A percentile compares a stretch with the other conserved stretches of the same genome.
These are phyloP conservation scores for Colletotrichum cereale DNA, from an alignment of 2,329 filamentous ascomycete genomes.

Conservation along the genomic window DNA sequence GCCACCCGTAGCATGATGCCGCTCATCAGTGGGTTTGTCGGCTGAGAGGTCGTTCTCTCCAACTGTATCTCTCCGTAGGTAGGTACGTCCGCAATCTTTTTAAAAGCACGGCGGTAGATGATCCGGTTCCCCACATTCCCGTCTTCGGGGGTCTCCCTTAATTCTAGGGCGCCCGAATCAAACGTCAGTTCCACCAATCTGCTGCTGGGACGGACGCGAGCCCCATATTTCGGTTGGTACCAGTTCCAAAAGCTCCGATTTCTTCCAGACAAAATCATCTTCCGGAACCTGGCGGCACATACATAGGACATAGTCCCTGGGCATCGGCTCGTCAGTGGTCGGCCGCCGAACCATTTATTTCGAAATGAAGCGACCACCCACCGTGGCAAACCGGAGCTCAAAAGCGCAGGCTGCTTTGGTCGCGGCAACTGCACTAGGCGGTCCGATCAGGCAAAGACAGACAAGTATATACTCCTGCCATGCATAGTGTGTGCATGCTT, in stretches of 20 bases:
- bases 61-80: conserved; percentile 9
- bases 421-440: conserved; percentile 2
- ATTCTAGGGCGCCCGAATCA: conserved; percentile 25
- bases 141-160: conserved; percentile 19
- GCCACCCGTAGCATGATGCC: conserved; percentile 14
- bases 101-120: conserved; percentile 33
- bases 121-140: conserved; percentile 39
- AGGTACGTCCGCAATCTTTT: conserved; percentile 34
- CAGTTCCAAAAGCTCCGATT: conserved; percentile 17
- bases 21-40: conserved; percentile 2
- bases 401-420: background rate
- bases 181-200: conserved; percentile 37
- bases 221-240: conserved; percentile 12
- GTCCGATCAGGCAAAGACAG: conserved; percentile 8
- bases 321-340: conserved; percentile 11
- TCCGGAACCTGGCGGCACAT: conserved; percentile 33
- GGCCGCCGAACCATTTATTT: conserved; percentile 1
- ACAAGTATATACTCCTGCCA: conserved; percentile 5
- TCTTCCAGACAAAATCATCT: conserved; percentile 21
- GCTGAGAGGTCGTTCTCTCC: conserved; percentile 19
- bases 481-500: conserved; percentile 24
- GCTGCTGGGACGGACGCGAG: conserved; percentile 18
- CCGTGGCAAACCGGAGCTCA: background rate
- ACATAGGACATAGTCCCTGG: conserved; percentile 24
- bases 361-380: conserved; percentile 19